These are phyloP conservation scores for Erodium trifolium DNA, from an alignment of 441 rosid genomes.

Conservation along the genomic window DNA sequence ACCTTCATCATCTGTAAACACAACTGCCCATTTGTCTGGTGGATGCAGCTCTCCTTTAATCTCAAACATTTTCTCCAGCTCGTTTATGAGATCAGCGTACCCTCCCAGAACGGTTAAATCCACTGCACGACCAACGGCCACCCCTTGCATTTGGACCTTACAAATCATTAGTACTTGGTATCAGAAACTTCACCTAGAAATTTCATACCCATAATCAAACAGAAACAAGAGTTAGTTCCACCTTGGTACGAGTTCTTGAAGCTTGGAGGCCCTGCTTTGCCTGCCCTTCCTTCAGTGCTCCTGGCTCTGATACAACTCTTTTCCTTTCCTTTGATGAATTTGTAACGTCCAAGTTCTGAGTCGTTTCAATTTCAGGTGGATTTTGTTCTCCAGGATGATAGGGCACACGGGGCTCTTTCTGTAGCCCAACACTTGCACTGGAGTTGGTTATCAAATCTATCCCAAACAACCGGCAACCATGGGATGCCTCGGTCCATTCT, in stretches of 20 bases:
- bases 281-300: constrained; percentile 28
- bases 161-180: constrained; percentile 8
- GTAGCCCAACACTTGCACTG: constrained; percentile 21
- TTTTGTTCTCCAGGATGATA: constrained; percentile 19
- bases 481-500: constrained; percentile 34
- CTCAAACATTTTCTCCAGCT: constrained; percentile 79
- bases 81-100: constrained; percentile 51
- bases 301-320: constrained; percentile 26
- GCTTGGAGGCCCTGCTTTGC: constrained; percentile 27
- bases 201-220: not conserved
- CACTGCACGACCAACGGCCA: constrained; percentile 80
- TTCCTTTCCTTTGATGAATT: constrained; percentile 31
- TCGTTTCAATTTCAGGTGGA: constrained; percentile 25
- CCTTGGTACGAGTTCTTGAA: constrained; percentile 75
- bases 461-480: constrained; percentile 67
- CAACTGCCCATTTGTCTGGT: constrained; percentile 60
- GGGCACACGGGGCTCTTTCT: constrained; percentile 30
- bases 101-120: constrained; percentile 60
- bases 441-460: constrained; percentile 44
- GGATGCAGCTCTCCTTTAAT: constrained; percentile 58
- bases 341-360: constrained; percentile 31
- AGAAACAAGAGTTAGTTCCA: constrained; percentile 17
- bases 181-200: constrained; percentile 4
- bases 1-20: constrained; percentile 77
- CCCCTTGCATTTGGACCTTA: constrained; percentile 90